A percentile compares a stretch with the other conserved stretches of the same genome.
phyloP scores from a whole-genome alignment of 108 stramenopile genomes.

The Cyclostephanos invisitatus region DNA sequence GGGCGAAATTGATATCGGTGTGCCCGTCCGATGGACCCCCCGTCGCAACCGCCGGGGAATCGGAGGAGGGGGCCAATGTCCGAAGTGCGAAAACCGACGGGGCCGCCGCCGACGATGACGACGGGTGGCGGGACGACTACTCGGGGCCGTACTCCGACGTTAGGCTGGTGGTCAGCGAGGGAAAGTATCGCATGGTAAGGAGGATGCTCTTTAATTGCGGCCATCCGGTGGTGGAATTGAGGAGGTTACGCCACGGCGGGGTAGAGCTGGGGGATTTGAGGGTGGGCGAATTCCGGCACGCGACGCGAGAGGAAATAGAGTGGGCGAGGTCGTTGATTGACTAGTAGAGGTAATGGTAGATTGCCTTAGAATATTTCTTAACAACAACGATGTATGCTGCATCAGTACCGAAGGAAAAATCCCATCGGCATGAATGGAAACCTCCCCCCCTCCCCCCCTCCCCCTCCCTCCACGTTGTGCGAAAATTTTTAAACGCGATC shows the following conservation, averaged over 20 bases:
- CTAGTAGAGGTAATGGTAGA: neutral
- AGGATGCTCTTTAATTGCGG: constrained; percentile 83
- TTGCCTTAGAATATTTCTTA: too few species aligned
- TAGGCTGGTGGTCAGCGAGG: constrained; percentile 73
- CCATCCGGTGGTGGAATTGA: constrained; percentile 73
- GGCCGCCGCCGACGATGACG: constrained; percentile 46
- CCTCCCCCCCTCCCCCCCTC: too few species aligned
- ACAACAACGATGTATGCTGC: neutral
- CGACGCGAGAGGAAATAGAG: constrained; percentile 58
- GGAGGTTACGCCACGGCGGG: constrained; percentile 65
- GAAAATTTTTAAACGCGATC: neutral
- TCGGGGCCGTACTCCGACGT: constrained; percentile 60
- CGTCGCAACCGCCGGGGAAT: constrained; percentile 40
- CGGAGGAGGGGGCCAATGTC: neutral
- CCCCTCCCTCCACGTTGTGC: neutral
- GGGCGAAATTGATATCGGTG: constrained; percentile 55
- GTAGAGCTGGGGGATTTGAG: constrained; percentile 57
- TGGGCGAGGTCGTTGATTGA: constrained; percentile 61
- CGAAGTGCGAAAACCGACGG: neutral
- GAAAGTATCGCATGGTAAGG: constrained; percentile 88
- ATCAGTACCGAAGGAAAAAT: neutral
- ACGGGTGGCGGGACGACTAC: constrained; percentile 40
- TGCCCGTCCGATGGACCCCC: constrained; percentile 39
- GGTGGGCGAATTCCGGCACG: constrained; percentile 60
- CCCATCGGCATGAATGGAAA: too few species aligned